Evolutionary conservation across 108 stramenopile genomes (phyloP), one percentile per base, ranked within the genome.

Genomic region (Pseudonitzschia multiseries): DNA sequence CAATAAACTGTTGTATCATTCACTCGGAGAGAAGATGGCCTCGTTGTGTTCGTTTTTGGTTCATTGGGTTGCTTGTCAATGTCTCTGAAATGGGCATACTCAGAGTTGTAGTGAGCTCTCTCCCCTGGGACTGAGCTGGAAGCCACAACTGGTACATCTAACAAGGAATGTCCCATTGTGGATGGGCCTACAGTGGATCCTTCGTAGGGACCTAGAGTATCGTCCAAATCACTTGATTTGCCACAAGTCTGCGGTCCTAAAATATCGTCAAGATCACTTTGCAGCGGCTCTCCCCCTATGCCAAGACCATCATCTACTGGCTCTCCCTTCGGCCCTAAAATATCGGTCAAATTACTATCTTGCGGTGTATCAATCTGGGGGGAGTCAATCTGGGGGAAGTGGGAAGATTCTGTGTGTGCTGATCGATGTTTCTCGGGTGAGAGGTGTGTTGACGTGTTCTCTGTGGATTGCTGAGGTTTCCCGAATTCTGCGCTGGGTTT

Each of bases 241-340:
- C 57, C 71, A 8, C 57, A 32, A 18, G 20, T 42, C 13, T 44
- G 43, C 14, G 61, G 60, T 61, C 71, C 71, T 29, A 63, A 14
- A 50, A 63, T 57, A 61, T 72, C 71, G 27, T 72, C 71, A 0
- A 72, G 70, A 17, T 57, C 70, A 22, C 57, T 71, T 54, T 60
- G 21, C 57, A 54, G 9, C 12, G 57, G 32, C 54, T 44, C 52
- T 54, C 15, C 53, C 2, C 36, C 46, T 10, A 2, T 1, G 46
- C 13, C 18, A 14, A 48, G 46, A 14, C 18, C 12, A 14, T 14
- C 14, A 14, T 14, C 17, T 14, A 48, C 1, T 48, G 46, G 17
- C 13, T 26, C 1, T n/a, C 60, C 56, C 20, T 65, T 73, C n/a
- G 64, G 72, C n/a, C 72, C 72, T 18, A 73, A 42, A 54, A 73